phyloP scores from a whole-genome alignment of 805 yeast species.

The Wickerhamomyces chaumierensis region DNA sequence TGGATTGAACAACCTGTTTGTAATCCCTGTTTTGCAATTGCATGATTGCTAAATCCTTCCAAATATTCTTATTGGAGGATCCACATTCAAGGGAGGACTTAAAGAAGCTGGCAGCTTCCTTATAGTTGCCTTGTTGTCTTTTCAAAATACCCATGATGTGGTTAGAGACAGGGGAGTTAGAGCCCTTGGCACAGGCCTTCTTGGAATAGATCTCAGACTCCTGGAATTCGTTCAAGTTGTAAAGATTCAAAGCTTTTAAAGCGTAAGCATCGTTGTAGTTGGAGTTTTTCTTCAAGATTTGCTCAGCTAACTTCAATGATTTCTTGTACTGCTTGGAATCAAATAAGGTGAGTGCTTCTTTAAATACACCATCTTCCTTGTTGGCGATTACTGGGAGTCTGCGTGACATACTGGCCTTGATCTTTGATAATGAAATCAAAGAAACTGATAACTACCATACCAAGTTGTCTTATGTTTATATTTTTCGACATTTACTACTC shows the following conservation, averaged over 20 bases:
- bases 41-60: slow-evolving; percentile 71
- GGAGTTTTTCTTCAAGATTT: slow-evolving; percentile 63
- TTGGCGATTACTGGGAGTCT: slow-evolving; percentile 17
- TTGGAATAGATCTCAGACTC: slow-evolving; percentile 55
- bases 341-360: slow-evolving; percentile 72
- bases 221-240: slow-evolving; percentile 41
- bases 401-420: neutral
- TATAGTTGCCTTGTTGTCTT: slow-evolving; percentile 56
- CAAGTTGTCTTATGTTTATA: too few relatives aligned
- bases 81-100: slow-evolving; percentile 67
- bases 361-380: slow-evolving; percentile 70
- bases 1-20: slow-evolving; percentile 45
- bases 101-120: slow-evolving; percentile 71
- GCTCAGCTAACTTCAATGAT: slow-evolving; percentile 65
- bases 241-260: slow-evolving; percentile 66
- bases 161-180: slow-evolving; percentile 58
- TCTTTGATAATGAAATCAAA: too few relatives aligned
- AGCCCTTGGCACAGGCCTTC: slow-evolving; percentile 50
- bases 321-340: slow-evolving; percentile 84
- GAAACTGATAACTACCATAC: too few relatives aligned
- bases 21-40: slow-evolving; percentile 76
- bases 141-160: slow-evolving; percentile 83
- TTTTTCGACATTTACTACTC: too few relatives aligned
- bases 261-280: slow-evolving; percentile 74
- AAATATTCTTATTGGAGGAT: slow-evolving; percentile 64